phyloP scores from a whole-genome alignment of 2,329 filamentous ascomycete genomes.

The Talaromyces sp. region DNA sequence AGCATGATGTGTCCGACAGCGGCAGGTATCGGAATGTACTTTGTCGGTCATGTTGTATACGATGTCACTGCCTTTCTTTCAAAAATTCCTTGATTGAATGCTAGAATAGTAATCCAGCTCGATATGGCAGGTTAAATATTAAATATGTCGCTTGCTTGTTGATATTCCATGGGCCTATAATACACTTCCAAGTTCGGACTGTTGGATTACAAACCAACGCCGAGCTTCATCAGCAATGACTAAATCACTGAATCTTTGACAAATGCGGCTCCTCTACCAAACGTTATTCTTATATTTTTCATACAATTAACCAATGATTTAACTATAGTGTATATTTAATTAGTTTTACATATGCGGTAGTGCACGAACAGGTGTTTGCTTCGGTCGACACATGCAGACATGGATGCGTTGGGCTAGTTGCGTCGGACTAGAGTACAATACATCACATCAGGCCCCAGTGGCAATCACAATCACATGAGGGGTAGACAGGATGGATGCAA shows the following conservation, averaged over 20 bases:
- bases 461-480: too few relatives aligned
- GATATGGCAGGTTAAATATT: neutral
- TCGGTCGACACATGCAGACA: neutral
- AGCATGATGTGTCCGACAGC: neutral
- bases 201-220: neutral
- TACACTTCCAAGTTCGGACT: neutral
- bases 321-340: neutral
- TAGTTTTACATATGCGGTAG: neutral
- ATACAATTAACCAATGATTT: too few relatives aligned
- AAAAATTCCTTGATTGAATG: neutral
- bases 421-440: neutral
- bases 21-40: neutral
- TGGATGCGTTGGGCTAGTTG: neutral
- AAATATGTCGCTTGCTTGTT: neutral
- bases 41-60: neutral
- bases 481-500: too few relatives aligned
- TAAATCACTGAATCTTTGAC: too few relatives aligned
- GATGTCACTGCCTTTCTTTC: neutral
- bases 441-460: too few relatives aligned
- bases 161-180: neutral
- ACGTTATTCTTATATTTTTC: too few relatives aligned
- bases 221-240: neutral
- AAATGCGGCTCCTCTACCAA: too few relatives aligned
- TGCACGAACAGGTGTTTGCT: neutral
- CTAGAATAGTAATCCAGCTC: too few relatives aligned